Percentiles rank a stretch among this genome's conserved stretches.
Evolutionary conservation across 768 basidiomycete species (phyloP).

Genomic region (Candolleomyces aberdarensis): DNA sequence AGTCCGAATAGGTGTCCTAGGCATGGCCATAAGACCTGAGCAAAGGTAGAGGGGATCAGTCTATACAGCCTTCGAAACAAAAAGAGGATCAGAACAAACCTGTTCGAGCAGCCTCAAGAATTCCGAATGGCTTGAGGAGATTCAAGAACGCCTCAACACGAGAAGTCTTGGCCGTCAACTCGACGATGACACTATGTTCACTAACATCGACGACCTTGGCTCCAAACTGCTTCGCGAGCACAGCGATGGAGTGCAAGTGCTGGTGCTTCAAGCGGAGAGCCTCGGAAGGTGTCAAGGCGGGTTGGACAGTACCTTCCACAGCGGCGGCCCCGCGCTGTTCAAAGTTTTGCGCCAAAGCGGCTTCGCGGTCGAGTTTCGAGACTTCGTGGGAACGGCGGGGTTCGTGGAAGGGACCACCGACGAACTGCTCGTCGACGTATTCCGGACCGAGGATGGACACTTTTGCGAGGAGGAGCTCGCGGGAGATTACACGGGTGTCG

Average conservation of each 20-base stretch:
- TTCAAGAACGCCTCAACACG: constrained; percentile 92
- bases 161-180: constrained; percentile 88
- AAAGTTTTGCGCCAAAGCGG: constrained; percentile 71
- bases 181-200: constrained; percentile 93
- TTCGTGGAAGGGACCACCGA: constrained; percentile 81
- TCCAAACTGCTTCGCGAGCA: constrained; percentile 84
- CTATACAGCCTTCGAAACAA: not conserved
- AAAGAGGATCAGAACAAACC: constrained; percentile 47
- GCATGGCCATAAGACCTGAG: constrained; percentile 96
- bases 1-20: constrained; percentile 80
- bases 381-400: constrained; percentile 44
- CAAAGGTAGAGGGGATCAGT: not conserved
- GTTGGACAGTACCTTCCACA: constrained; percentile 21
- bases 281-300: constrained; percentile 71
- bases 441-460: constrained; percentile 97
- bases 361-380: constrained; percentile 68
- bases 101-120: constrained; percentile 92
- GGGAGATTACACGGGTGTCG: constrained; percentile 83
- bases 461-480: constrained; percentile 93
- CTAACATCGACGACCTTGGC: constrained; percentile 93
- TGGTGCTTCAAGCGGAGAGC: constrained; percentile 87
- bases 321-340: constrained; percentile 46
- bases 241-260: constrained; percentile 83
- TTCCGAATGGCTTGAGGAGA: constrained; percentile 90
- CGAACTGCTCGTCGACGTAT: constrained; percentile 89